These are phyloP conservation scores for Dactylonectria estremocensis DNA, from an alignment of 2,329 filamentous ascomycete genomes.

Conservation along the genomic window DNA sequence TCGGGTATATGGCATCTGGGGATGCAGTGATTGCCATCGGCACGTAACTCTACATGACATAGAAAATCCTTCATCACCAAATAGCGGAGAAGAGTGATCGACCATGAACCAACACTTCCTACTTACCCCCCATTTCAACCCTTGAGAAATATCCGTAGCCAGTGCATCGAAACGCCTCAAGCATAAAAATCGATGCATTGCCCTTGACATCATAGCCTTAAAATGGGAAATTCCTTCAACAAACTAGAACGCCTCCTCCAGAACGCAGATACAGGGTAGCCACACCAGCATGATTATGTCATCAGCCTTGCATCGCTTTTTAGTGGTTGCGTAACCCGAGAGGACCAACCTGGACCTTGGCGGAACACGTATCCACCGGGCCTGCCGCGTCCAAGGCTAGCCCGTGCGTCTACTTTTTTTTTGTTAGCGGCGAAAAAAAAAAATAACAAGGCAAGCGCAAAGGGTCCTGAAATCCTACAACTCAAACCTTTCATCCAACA, in stretches of 20 bases:
- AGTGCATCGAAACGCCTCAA: not conserved
- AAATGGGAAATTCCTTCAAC: not conserved
- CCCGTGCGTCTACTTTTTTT: constrained; percentile 39
- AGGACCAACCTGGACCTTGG: constrained; percentile 28
- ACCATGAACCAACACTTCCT: not conserved
- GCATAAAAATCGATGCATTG: not conserved
- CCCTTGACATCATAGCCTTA: constrained; percentile 7
- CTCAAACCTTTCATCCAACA: constrained; percentile 48
- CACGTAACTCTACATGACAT: not conserved
- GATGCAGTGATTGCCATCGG: not conserved
- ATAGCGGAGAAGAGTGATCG: not conserved
- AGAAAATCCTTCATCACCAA: not conserved
- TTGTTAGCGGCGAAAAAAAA: constrained; percentile 49
- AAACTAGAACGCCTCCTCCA: constrained; percentile 4
- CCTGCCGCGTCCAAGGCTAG: constrained; percentile 42
- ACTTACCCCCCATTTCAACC: not conserved
- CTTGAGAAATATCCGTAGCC: not conserved
- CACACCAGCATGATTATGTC: constrained; percentile 23
- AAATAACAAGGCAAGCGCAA: constrained; percentile 44
- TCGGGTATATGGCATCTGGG: no score
- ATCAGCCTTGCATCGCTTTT: constrained; percentile 2
- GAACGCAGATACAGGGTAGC: constrained; percentile 13
- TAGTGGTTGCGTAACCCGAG: constrained; percentile 23
- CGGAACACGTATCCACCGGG: constrained; percentile 29
- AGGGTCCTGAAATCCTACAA: constrained; percentile 34